A percentile compares a stretch with the other conserved stretches of the same genome.
Conservation (phyloP, 2,329 filamentous ascomycete genomes). For the Tolypocladium ovalisporum region DNA sequence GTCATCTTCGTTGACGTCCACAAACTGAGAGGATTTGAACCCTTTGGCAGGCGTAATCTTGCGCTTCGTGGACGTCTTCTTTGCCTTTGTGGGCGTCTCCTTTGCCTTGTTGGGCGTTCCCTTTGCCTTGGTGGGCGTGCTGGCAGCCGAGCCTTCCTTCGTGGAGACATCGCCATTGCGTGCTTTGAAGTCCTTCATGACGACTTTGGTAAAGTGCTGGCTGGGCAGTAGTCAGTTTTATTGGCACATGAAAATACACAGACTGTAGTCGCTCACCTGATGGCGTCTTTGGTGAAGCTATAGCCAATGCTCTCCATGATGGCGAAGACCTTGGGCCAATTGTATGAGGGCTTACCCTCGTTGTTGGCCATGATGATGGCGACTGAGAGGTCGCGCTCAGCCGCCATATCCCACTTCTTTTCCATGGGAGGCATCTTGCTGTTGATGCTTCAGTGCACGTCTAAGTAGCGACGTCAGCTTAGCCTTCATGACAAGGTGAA, state of each 20-base stretch:
- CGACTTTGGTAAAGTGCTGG: constrained; percentile 27
- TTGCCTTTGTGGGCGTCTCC: constrained; percentile 9
- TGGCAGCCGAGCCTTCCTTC: constrained; percentile 1
- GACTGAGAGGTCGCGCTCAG: constrained; percentile 28
- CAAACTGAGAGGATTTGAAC: background rate
- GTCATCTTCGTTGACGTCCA: constrained; percentile 2
- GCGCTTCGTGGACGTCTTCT: constrained; percentile 2
- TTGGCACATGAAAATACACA: background rate
- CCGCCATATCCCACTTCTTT: constrained; percentile 25
- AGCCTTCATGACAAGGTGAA: too few relatives aligned
- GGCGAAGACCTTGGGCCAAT: constrained; percentile 20
- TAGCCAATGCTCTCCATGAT: constrained; percentile 23
- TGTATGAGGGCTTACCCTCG: constrained; percentile 15
- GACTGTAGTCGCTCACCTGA: constrained; percentile 18
- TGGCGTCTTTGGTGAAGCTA: constrained; percentile 25
- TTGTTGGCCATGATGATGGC: constrained; percentile 19
- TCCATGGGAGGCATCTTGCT: constrained; percentile 14
- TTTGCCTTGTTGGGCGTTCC: constrained; percentile 6
- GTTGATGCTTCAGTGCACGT: background rate
- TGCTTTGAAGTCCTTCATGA: constrained; percentile 22
- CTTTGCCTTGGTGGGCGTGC: constrained; percentile 9
- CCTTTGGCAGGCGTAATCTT: constrained; percentile 3
- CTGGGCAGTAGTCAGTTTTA: constrained; percentile 8
- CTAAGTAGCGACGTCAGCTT: background rate
- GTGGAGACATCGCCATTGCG: constrained; percentile 10